phyloP scores from a whole-genome alignment of 1,284 basidiomycete genomes.

The Cystobasidiaceae sp. region DNA sequence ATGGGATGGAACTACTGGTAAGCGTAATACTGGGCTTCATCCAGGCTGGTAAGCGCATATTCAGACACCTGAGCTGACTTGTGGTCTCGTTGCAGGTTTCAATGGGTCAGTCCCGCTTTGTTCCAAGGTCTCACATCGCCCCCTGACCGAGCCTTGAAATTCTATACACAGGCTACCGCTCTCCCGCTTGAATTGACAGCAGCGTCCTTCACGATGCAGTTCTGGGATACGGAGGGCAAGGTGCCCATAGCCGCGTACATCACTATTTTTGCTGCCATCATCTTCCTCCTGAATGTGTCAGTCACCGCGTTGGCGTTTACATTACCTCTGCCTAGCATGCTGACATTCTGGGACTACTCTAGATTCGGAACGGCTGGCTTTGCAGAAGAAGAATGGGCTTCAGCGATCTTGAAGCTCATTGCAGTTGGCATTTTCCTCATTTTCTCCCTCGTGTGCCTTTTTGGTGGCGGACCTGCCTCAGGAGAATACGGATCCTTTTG shows the following conservation, averaged over 20 bases:
- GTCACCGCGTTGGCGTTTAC: neutral
- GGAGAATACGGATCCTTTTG: conserved; percentile 20
- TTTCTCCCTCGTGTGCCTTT: conserved; percentile 44
- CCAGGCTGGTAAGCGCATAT: neutral
- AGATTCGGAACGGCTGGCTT: conserved; percentile 31
- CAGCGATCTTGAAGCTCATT: conserved; percentile 46
- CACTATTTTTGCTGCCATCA: conserved; percentile 43
- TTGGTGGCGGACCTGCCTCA: conserved; percentile 35
- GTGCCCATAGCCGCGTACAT: conserved; percentile 48
- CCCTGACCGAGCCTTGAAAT: neutral
- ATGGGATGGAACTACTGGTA: conserved; percentile 48
- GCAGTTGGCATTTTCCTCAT: conserved; percentile 49
- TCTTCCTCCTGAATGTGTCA: conserved; percentile 25
- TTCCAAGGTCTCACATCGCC: no score
- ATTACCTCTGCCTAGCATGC: no score
- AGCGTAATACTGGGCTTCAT: neutral
- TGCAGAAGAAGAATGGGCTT: conserved; percentile 45
- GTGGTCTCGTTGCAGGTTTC: no score
- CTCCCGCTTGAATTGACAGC: conserved; percentile 40
- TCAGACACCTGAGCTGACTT: no score
- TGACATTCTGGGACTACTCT: no score
- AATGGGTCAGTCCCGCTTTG: no score
- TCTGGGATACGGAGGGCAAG: conserved; percentile 31
- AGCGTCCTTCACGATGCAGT: conserved; percentile 35
- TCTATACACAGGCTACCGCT: neutral